phyloP scores from a whole-genome alignment of 1,139 yeast species.

The Geotrichum aggregatum region DNA sequence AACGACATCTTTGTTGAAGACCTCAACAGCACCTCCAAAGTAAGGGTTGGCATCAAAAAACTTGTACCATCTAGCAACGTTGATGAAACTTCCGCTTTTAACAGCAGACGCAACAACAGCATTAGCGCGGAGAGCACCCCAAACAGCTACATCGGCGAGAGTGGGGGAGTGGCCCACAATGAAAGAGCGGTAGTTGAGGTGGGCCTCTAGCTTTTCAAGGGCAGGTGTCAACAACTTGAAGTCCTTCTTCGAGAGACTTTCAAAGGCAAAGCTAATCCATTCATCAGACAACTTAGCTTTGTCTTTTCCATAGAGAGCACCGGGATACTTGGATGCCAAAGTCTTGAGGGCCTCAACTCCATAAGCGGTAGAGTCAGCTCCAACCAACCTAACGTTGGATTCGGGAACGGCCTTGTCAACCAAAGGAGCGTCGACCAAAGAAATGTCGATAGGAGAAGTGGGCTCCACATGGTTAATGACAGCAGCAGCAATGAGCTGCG shows the following conservation, averaged over 20 bases:
- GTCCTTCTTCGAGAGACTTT: slow-evolving; percentile 72
- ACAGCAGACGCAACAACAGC: slow-evolving; percentile 87
- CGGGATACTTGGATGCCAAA: slow-evolving; percentile 45
- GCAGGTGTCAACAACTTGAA: slow-evolving; percentile 77
- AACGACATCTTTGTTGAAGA: slow-evolving; percentile 59
- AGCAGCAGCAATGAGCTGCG: slow-evolving; percentile 74
- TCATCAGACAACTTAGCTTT: slow-evolving; percentile 36
- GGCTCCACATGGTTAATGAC: slow-evolving; percentile 56
- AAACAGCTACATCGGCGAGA: slow-evolving; percentile 77
- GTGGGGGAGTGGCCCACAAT: slow-evolving; percentile 63
- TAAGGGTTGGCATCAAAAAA: slow-evolving; percentile 61
- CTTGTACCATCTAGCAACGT: slow-evolving; percentile 91
- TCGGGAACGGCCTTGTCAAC: slow-evolving; percentile 37
- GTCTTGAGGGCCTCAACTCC: slow-evolving; percentile 45
- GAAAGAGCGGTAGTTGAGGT: slow-evolving; percentile 80
- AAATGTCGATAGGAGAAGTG: slow-evolving; percentile 52
- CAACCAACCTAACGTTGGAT: slow-evolving; percentile 46
- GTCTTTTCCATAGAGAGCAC: slow-evolving; percentile 27
- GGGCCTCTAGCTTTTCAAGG: slow-evolving; percentile 75
- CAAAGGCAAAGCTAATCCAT: slow-evolving; percentile 69
- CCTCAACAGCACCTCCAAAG: slow-evolving; percentile 69
- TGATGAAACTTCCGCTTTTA: slow-evolving; percentile 76
- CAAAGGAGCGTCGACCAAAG: slow-evolving; percentile 46
- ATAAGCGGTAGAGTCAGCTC: slow-evolving; percentile 46
- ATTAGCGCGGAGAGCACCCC: slow-evolving; percentile 93